Evolutionary conservation across 345 rosid genomes (phyloP), one percentile per base, ranked within the genome.

Genomic region (Cardamine resedifolia): DNA sequence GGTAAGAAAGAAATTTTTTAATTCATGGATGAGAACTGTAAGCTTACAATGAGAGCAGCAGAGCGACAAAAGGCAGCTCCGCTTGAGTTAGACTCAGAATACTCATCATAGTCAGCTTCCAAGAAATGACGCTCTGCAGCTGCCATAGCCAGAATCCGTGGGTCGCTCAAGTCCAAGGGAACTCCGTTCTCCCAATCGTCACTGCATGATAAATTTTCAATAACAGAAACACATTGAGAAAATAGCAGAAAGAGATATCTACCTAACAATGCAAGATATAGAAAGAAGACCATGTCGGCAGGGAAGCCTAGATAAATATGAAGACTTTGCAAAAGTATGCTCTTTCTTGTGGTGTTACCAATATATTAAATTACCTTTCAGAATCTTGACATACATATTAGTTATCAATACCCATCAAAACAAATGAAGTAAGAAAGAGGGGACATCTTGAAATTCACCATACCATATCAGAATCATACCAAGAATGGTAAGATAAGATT

Each of bases 31-130:
- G 38, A 31, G 6, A 33, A 62, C 1, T 1, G 44, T 3, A 28
- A 30, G 50, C 96, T 85, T 85, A 95, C 99, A 50, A 91, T 84
- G 66, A 95, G 83, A 74, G 96, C 98, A 26, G 95, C 96, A 47
- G 99, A 91, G 67, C 99, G 99, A 70, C 97, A 90, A 77, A 91
- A 95, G 72, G 98, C 97, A 27, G 98, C 96, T 82, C 99, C 98
- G 41, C 89, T 86, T 2, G 90, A 91, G 84, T 88, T 91, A 65
- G 81, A 81, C 75, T 91, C 96, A 24, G 97, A 89, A 68, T 95
- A 88, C 73, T 88, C 99, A 74, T 91, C 91, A 73, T 91, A 90
- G 50, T 95, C 98, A 20, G 86, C 85, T 63, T 95, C 99, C 85
- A 91, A 69, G 67, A 91, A 88, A 85, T 83, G 96, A 43, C 87